Conservation (phyloP, 352 stramenopile genomes). For the Globisporangium heterothallicum region DNA sequence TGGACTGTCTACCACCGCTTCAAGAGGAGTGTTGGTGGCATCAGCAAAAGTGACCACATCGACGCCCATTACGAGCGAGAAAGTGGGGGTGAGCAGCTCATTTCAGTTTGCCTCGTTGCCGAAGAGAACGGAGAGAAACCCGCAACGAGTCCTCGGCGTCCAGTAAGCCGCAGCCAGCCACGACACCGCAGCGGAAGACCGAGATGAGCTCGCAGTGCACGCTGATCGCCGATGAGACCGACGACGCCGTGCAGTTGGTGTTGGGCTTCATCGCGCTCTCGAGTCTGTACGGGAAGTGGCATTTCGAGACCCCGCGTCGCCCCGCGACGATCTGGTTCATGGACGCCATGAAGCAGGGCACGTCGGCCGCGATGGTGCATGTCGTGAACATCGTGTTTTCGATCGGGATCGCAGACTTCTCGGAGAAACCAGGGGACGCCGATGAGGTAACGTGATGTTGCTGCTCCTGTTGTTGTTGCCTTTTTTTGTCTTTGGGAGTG, state of each 20-base stretch:
- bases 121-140: background rate
- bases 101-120: background rate
- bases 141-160: no score
- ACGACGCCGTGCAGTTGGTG: slow-evolving; percentile 70
- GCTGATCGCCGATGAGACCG: slow-evolving; percentile 61
- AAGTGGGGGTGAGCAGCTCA: background rate
- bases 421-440: slow-evolving; percentile 35
- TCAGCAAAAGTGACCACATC: no score
- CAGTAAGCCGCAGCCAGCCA: no score
- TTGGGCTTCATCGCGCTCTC: slow-evolving; percentile 74
- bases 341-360: slow-evolving; percentile 81
- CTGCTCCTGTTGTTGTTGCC: background rate
- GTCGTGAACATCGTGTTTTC: slow-evolving; percentile 75
- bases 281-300: slow-evolving; percentile 74
- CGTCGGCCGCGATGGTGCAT: slow-evolving; percentile 71
- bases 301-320: slow-evolving; percentile 58
- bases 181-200: background rate
- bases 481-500: background rate
- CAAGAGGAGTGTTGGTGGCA: background rate
- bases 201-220: slow-evolving; percentile 44
- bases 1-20: background rate
- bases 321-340: slow-evolving; percentile 74
- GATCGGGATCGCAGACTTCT: slow-evolving; percentile 64
- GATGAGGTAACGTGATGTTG: slow-evolving; percentile 44
- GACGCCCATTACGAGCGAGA: no score